Conservation (phyloP, 2,329 filamentous ascomycete species). For the Xylariales sp. region DNA sequence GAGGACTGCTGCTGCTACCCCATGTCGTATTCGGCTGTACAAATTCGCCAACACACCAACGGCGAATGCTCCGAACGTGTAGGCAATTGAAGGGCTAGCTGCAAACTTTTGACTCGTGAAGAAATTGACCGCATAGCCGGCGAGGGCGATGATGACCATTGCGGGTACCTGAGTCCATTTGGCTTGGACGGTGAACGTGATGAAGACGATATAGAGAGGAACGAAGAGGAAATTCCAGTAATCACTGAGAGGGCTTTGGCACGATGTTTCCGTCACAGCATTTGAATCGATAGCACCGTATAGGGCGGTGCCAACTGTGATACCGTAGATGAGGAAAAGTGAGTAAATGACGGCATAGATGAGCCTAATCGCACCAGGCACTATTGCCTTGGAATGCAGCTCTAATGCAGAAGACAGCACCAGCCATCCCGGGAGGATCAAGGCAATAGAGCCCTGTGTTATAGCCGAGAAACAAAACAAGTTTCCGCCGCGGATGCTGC, state of each 20-base stretch:
- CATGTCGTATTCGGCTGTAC: conserved; percentile 72
- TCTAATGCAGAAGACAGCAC: conserved; percentile 69
- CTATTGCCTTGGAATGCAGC: conserved; percentile 74
- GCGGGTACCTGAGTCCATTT: conserved; percentile 82
- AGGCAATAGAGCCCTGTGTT: conserved; percentile 75
- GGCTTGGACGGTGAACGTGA: conserved; percentile 83
- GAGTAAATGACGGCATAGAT: conserved; percentile 80
- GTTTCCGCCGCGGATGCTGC: conserved; percentile 68
- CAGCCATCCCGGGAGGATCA: conserved; percentile 74
- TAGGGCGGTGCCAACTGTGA: conserved; percentile 68
- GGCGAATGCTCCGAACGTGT: conserved; percentile 79
- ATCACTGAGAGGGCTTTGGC: conserved; percentile 58
- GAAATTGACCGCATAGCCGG: conserved; percentile 80
- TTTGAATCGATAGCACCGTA: conserved; percentile 62
- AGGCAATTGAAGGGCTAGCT: conserved; percentile 78
- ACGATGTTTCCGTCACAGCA: conserved; percentile 57
- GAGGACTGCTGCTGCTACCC: conserved; percentile 85
- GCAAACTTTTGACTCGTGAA: conserved; percentile 75
- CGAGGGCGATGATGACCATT: conserved; percentile 79
- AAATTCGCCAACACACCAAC: conserved; percentile 83
- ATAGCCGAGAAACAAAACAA: conserved; percentile 78
- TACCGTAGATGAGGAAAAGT: conserved; percentile 77
- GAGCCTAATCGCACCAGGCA: conserved; percentile 76
- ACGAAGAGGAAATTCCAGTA: conserved; percentile 74
- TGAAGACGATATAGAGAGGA: conserved; percentile 73